Conservation (phyloP, 352 stramenopile species). For the Globisporangium mamillatum region DNA sequence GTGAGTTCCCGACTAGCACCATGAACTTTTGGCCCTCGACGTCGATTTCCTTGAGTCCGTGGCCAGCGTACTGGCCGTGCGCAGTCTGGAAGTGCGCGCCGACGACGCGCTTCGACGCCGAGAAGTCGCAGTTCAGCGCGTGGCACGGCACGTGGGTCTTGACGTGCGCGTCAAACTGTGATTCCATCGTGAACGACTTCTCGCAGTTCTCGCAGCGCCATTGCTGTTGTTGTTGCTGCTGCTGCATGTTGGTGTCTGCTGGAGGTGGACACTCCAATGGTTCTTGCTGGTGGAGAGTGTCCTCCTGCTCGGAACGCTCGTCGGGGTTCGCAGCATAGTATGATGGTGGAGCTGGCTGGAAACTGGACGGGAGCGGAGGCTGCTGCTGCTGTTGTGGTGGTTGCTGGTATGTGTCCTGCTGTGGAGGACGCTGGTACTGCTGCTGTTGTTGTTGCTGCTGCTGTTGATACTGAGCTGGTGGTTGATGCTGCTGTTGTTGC, state of each 20-base stretch:
- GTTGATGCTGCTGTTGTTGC: conserved; percentile 13
- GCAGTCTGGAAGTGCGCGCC: conserved; percentile 59
- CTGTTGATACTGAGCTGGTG: conserved; percentile 1
- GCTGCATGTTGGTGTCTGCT: neutral
- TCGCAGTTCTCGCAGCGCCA: conserved; percentile 69
- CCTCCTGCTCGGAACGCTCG: neutral
- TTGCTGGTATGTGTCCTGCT: conserved; percentile 7
- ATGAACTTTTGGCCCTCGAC: conserved; percentile 86
- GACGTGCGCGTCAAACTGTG: conserved; percentile 68
- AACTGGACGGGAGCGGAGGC: neutral
- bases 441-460: conserved; percentile 12
- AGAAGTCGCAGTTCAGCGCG: conserved; percentile 57
- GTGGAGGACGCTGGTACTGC: conserved; percentile 7
- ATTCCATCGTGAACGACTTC: conserved; percentile 69
- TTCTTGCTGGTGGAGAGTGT: neutral
- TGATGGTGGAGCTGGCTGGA: neutral
- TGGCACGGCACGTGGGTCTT: conserved; percentile 69
- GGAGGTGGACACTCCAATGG: conserved; percentile 7
- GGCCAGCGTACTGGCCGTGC: conserved; percentile 64
- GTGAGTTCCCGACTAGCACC: conserved; percentile 79
- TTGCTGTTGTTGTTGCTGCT: conserved; percentile 9
- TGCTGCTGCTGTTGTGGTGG: conserved; percentile 5
- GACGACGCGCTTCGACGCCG: conserved; percentile 76
- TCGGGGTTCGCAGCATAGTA: neutral
- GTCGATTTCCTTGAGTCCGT: conserved; percentile 80